phyloP scores from a whole-genome alignment of 106 monocot species.

The Platanthera guangdongensis region DNA sequence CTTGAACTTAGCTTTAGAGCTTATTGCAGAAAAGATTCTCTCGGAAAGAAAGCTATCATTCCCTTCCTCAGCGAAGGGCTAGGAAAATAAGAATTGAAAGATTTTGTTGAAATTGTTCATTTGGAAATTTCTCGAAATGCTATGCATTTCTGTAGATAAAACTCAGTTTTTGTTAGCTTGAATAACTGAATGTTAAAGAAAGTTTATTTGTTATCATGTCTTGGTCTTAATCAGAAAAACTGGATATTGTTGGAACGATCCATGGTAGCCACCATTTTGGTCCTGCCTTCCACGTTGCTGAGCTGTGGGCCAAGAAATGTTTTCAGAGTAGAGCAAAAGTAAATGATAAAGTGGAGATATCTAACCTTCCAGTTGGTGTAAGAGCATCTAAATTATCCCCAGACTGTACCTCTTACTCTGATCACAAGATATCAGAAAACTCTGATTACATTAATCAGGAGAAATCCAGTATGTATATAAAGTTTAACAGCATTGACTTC shows the following conservation, averaged over 20 bases:
- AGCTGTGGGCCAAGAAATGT: constrained; percentile 64
- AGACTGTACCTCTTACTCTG: constrained; percentile 7
- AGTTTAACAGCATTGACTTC: constrained; percentile 10
- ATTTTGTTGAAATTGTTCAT: no score
- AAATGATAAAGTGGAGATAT: constrained; percentile 22
- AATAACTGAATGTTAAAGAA: neutral
- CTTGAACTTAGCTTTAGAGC: no score
- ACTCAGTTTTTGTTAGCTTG: no score
- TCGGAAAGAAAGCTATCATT: no score
- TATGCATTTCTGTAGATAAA: no score
- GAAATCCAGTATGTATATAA: constrained; percentile 12
- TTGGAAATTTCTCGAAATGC: no score
- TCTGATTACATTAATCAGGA: constrained; percentile 3
- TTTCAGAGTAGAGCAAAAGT: constrained; percentile 21
- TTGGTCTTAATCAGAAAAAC: constrained; percentile 4
- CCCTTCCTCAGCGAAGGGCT: no score
- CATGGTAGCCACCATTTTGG: constrained; percentile 30
- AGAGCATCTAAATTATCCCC: constrained; percentile 26
- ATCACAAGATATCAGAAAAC: constrained; percentile 4
- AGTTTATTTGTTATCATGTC: neutral
- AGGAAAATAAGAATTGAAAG: no score
- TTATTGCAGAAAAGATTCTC: no score
- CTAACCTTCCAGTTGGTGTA: constrained; percentile 65
- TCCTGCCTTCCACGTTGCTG: constrained; percentile 72
- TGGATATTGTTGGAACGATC: constrained; percentile 19